These are phyloP conservation scores for Paramarasmius palmivorus DNA, from an alignment of 1,284 basidiomycete genomes.

Conservation along the genomic window DNA sequence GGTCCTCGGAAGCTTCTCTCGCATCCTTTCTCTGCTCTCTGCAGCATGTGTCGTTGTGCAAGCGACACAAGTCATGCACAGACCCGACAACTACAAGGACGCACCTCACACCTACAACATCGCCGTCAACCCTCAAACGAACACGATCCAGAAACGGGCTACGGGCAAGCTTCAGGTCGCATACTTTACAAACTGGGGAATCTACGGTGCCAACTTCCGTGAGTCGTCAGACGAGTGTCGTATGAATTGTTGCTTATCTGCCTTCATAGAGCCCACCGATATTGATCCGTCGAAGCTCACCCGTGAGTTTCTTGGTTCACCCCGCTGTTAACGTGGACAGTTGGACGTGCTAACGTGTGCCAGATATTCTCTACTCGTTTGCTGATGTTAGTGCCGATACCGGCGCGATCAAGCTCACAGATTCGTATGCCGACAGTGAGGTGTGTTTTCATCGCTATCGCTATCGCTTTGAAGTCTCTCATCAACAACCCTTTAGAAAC, in stretches of 20 bases:
- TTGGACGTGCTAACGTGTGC: constrained; percentile 19
- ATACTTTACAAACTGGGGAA: constrained; percentile 72
- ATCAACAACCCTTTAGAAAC: constrained; percentile 48
- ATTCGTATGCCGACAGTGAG: constrained; percentile 83
- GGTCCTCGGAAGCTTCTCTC: not conserved
- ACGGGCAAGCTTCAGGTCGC: constrained; percentile 53
- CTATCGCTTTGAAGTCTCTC: not conserved
- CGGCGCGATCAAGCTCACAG: constrained; percentile 72
- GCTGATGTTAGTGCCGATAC: constrained; percentile 74
- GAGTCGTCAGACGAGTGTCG: constrained; percentile 23
- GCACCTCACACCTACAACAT: constrained; percentile 36
- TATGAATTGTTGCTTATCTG: constrained; percentile 9
- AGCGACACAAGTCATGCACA: constrained; percentile 58
- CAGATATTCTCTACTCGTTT: constrained; percentile 85
- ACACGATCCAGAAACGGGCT: constrained; percentile 47
- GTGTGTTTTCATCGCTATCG: constrained; percentile 34
- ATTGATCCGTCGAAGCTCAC: constrained; percentile 53
- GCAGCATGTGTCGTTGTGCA: constrained; percentile 22
- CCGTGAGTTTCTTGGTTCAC: constrained; percentile 32
- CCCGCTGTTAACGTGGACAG: not conserved
- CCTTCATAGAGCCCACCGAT: constrained; percentile 44
- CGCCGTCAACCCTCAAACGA: constrained; percentile 36
- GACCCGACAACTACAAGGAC: constrained; percentile 49
- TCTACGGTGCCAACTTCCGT: constrained; percentile 83
- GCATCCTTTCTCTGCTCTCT: constrained; percentile 9